A percentile compares a stretch with the other conserved stretches of the same genome.
Conservation (phyloP, 2,329 filamentous ascomycete species). For the Bimuria novae-zelandiae region DNA sequence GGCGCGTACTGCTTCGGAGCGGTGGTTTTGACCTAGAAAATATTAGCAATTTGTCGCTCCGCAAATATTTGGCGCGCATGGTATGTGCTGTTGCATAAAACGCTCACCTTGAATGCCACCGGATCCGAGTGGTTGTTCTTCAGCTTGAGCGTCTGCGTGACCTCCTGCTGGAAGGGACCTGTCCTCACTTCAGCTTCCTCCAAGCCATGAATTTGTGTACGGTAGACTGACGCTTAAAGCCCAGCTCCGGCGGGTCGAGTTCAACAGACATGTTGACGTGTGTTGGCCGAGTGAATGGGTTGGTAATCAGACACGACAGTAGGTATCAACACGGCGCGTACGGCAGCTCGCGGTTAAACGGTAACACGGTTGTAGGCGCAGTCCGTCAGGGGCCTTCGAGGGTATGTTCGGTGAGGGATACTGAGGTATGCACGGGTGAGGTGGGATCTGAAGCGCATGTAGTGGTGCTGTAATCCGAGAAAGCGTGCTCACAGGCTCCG, state of each 20-base stretch:
- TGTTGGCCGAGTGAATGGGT: conserved; percentile 22
- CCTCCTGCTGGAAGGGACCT: conserved; percentile 69
- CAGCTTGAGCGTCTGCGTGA: conserved; percentile 64
- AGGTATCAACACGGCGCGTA: conserved; percentile 18
- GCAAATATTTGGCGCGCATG: not conserved
- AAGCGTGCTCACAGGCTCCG: not conserved
- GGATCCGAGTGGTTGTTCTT: conserved; percentile 62
- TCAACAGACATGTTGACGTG: conserved; percentile 81
- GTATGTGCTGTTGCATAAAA: not conserved
- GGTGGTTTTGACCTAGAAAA: conserved; percentile 91
- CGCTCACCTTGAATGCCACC: conserved; percentile 66
- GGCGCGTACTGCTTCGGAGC: conserved; percentile 91
- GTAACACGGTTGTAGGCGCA: conserved; percentile 11
- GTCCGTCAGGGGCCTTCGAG: not conserved
- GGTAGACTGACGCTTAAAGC: conserved; percentile 77
- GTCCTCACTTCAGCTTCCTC: conserved; percentile 23
- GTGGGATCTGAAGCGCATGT: not conserved
- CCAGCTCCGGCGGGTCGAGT: conserved; percentile 87
- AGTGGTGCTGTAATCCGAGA: not conserved
- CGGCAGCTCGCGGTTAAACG: conserved; percentile 14
- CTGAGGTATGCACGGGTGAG: not conserved
- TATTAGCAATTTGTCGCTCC: conserved; percentile 18
- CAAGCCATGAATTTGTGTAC: not conserved
- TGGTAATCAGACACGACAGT: conserved; percentile 34
- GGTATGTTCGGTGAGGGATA: not conserved